Percentiles rank a stretch among this genome's conserved stretches.
These are phyloP conservation scores for Cnidoscolus chayamansa DNA, from an alignment of 441 rosid genomes.

Conservation along the genomic window DNA sequence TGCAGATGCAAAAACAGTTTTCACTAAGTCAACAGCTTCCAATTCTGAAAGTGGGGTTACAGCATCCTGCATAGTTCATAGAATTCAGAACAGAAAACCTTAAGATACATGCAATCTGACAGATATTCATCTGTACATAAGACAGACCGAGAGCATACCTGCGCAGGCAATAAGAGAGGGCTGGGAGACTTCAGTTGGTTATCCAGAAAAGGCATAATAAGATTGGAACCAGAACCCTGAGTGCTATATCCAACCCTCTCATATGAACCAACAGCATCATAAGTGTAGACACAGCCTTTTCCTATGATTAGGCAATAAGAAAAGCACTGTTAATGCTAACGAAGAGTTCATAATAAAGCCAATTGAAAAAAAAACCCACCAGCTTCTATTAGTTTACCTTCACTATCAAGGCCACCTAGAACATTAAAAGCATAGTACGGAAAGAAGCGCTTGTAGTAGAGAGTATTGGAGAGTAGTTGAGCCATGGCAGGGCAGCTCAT, in stretches of 20 bases:
- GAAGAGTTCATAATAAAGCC: conserved; percentile 11
- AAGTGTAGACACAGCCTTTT: conserved; percentile 94
- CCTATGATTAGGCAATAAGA: conserved; percentile 38
- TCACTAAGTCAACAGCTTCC: conserved; percentile 89
- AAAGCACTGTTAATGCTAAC: neutral
- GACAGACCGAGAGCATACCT: conserved; percentile 35
- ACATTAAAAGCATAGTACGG: conserved; percentile 95
- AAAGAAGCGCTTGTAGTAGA: conserved; percentile 91
- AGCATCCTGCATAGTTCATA: conserved; percentile 59
- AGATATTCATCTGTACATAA: neutral
- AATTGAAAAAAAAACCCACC: too few species aligned
- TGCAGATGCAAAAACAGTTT: conserved; percentile 91
- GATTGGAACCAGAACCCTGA: conserved; percentile 89
- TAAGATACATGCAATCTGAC: neutral
- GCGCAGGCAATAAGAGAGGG: conserved; percentile 82
- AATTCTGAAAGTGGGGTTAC: conserved; percentile 80
- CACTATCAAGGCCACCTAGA: conserved; percentile 83
- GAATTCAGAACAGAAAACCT: neutral
- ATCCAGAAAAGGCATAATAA: conserved; percentile 92
- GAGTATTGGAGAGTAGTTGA: conserved; percentile 88
- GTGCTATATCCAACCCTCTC: conserved; percentile 96
- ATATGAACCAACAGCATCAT: conserved; percentile 95
- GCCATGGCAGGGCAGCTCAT: conserved; percentile 98
- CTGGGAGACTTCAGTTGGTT: conserved; percentile 96
- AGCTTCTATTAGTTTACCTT: conserved; percentile 48